Base-by-base conservation (phyloP, 257 asterid species). In the Leptodermis oblonga region DNA sequence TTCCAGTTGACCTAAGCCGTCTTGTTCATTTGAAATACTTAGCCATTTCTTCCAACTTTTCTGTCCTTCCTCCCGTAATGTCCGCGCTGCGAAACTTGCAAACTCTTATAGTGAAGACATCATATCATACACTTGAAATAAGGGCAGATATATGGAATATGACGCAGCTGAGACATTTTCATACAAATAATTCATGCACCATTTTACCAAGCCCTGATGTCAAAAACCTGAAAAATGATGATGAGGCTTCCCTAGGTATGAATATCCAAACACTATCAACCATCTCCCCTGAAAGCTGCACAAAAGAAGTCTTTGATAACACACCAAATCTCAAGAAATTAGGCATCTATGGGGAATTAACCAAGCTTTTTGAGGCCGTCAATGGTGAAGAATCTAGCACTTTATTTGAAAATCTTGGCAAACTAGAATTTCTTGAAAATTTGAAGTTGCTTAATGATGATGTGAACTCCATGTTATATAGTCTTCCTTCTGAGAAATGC, bases 361-460 rank as follows among this genome's bases (percentile, higher is more conserved):
- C 54, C 62, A 13, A 7, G 20, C 49, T 70, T 20, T 3, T 76
- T 17, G 36, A 37, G 17, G 62, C 59, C 23, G 30, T 81, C n/a
- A n/a, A n/a, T n/a, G n/a, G n/a, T n/a, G n/a, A n/a, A n/a, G n/a
- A n/a, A n/a, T n/a, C n/a, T n/a, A n/a, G n/a, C n/a, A n/a, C n/a
- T n/a, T n/a, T n/a, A n/a, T n/a, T n/a, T n/a, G n/a, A n/a, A n/a
- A n/a, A n/a, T n/a, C n/a, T n/a, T n/a, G n/a, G 74, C 65, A 71
- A 77, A 66, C 34, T 88, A 34, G 67, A 75, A 5, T 72, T 60
- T 36, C 85, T 88, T 15, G 88, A 86, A 43, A 84, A 73, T 70
- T 31, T 86, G 55, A 82, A 80, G 81, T 59, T 88, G 18, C 1
- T 75, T 30, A 86, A 82, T 26, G 88, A 82, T 22, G 88, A 74